A percentile compares a stretch with the other conserved stretches of the same genome.
Evolutionary conservation across 345 rosid genomes (phyloP).

Genomic region (Turnera subulata): DNA sequence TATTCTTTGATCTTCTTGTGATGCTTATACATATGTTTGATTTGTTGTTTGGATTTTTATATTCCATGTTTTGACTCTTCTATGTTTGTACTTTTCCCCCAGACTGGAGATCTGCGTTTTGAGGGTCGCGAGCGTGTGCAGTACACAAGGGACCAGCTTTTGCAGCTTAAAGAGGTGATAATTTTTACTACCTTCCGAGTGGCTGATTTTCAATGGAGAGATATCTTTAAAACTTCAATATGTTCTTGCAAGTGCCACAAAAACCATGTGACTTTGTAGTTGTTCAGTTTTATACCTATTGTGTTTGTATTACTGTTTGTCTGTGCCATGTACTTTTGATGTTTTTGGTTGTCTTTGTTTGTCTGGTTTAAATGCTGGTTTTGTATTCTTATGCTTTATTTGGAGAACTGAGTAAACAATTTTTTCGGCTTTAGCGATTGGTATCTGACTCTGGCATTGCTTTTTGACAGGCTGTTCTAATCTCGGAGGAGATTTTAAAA

Average conservation of each 20-base stretch:
- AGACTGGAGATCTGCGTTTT: constrained; percentile 66
- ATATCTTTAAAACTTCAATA: no score
- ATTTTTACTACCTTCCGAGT: not conserved
- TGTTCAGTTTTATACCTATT: no score
- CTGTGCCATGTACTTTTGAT: no score
- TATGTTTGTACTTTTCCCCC: constrained; percentile 1
- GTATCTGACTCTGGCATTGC: constrained; percentile 8
- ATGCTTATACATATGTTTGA: not conserved
- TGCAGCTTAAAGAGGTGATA: constrained; percentile 64
- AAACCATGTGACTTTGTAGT: no score
- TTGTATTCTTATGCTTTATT: no score
- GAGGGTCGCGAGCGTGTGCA: constrained; percentile 58
- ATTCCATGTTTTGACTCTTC: not conserved
- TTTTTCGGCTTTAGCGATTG: not conserved
- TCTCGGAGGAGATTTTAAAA: constrained; percentile 61
- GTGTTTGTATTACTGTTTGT: not conserved
- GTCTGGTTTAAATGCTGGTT: no score
- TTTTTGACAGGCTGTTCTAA: constrained; percentile 38
- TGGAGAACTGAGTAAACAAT: not conserved
- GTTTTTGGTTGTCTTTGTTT: no score
- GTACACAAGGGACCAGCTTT: constrained; percentile 67
- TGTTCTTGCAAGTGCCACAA: no score
- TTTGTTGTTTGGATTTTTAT: not conserved
- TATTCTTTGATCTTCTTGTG: no score
- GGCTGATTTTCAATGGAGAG: not conserved